Base-by-base conservation (phyloP, 192 early-diverging fungal genomes). In the Coemansia sp. region DNA sequence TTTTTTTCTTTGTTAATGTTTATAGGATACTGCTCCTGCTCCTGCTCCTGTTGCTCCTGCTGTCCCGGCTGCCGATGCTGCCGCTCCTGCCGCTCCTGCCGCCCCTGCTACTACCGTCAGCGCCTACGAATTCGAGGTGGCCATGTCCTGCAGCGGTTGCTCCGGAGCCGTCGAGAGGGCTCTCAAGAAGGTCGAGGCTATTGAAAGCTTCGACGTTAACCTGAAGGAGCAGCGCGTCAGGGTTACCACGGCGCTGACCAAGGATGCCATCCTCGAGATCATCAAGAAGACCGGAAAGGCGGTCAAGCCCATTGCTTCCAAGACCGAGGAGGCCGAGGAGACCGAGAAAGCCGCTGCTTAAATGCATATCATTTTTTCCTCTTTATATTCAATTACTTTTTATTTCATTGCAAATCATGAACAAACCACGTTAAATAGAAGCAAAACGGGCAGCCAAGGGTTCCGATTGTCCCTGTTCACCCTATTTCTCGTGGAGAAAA, bases 71-170 rank as follows among this genome's bases (percentile, higher is more conserved):
- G n/a, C n/a, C n/a, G n/a, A n/a, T 9, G 32, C 32, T 9, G 2
- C 39, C 13, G 39, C 39, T 42, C 11, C 39, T 13, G 39, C 14
- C 11, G 39, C 36, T 42, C 22, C 36, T 25, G 35, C 42, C 45
- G 30, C 20, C 30, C 5, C 59, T 25, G 46, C 59, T 60, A 18
- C 59, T 28, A 27, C 59, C 7, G 20, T 24, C 59, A 22, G 49
- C 25, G 57, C 48, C 19, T 86, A 84, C 83, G 82, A 71, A 22
- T 86, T 81, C 80, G 82, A 86, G 22, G 88, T 89, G 56, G 80
- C 63, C 58, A 89, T 89, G 86, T 74, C 75, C 63, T 87, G 86
- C 83, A 47, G 56, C 32, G 86, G 86, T 32, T 87, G 88, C 84
- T 74, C 70, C 9, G 84, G 84, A 27, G 88, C 88, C 49, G 86